Base-by-base conservation (phyloP, 2,329 filamentous ascomycete species). In the Penicillium thymicola region DNA sequence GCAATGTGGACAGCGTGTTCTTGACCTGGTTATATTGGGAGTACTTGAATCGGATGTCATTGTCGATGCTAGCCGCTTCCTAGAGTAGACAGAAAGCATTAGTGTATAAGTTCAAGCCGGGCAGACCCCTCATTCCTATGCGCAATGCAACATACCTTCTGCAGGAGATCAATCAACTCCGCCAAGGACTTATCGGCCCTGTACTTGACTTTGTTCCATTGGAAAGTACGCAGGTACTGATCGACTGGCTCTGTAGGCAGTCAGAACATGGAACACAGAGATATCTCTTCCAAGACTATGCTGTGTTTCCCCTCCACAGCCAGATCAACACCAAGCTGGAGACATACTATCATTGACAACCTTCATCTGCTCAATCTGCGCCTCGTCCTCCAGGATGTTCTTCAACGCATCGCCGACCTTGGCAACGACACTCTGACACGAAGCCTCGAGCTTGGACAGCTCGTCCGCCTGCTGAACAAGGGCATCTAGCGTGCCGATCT, bases 151-250 rank as follows among this genome's bases (percentile, higher is more conserved):
- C 61, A 3, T 28, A 90, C 90, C 85, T 96, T 97, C 72, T 96
- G 91, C 57, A 99, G 79, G 40, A 87, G 87, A 73, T 92, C 89
- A 66, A 97, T 88, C 58, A 97, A 81, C 71, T 97, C 93, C 54
- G 86, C 83, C 59, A 99, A 84, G 49, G 93, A 85, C 74, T 93
- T 95, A 75, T 99, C 94, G 60, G 90, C 88, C 68, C 94, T 87
- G 76, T 97, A 99, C 73, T 96, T 94, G 76, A 96, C 90, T 76
- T 94, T 97, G 79, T 97, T 97, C 94, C 94, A 99, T 64, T 85
- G 84, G 76, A 97, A 99, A 54, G 84, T 87, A 70, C 87, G 85
- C 44, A 99, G 80, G 72, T 97, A 99, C 72, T 93, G 89, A 67
- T 97, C 93, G 59, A 93, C 92, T n/a, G 94, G 92, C 75, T 96